These are phyloP conservation scores for Backusella tarrabulga DNA, from an alignment of 192 early-diverging fungal genomes.

Conservation along the genomic window DNA sequence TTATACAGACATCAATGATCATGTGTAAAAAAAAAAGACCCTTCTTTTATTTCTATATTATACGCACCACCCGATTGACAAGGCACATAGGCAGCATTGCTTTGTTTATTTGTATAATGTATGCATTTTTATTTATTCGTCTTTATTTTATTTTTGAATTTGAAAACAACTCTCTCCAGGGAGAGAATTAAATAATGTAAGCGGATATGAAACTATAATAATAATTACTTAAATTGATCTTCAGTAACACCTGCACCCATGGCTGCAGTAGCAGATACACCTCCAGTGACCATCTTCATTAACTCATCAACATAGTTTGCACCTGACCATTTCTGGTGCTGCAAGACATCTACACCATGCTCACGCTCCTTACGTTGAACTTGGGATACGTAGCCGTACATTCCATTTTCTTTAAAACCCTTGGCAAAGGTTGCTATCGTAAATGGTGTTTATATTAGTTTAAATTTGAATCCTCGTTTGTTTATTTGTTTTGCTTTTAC, in stretches of 20 bases:
- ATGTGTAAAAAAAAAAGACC: too few relatives aligned
- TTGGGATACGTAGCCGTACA: conserved; percentile 91
- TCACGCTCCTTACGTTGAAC: conserved; percentile 92
- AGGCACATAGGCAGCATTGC: background rate
- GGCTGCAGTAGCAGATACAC: conserved; percentile 91
- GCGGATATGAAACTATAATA: background rate
- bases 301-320: conserved; percentile 67
- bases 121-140: background rate
- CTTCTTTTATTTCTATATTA: too few relatives aligned
- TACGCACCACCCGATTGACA: background rate
- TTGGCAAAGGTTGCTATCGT: conserved; percentile 68
- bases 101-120: background rate
- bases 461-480: background rate
- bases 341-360: conserved; percentile 87
- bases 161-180: background rate
- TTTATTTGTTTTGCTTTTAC: conserved; percentile 31
- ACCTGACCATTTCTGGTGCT: conserved; percentile 83
- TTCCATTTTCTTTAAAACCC: conserved; percentile 83
- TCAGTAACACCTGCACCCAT: conserved; percentile 95
- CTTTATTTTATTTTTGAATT: background rate
- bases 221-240: conserved; percentile 59
- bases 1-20: too few relatives aligned
- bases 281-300: conserved; percentile 90
- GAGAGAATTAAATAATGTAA: background rate
- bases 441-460: conserved; percentile 1